A percentile compares a stretch with the other conserved stretches of the same genome.
Evolutionary conservation across 768 basidiomycete species (phyloP).

Genomic region (Austroboletus eburneus): DNA sequence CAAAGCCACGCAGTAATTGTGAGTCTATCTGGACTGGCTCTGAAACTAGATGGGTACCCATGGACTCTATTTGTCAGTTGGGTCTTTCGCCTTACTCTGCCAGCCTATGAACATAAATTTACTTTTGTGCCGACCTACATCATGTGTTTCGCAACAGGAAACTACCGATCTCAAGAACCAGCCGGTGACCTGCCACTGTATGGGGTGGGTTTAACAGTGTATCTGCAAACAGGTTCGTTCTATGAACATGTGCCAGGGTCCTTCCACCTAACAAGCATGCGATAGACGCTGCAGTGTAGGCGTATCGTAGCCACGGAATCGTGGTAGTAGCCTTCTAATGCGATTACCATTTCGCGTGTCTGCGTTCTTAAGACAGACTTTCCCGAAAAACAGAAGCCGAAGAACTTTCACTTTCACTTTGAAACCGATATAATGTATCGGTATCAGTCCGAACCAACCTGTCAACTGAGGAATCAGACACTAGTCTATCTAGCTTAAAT

Average conservation of each 20-base stretch:
- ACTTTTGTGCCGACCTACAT: not conserved
- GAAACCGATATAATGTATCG: not conserved
- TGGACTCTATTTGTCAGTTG: not conserved
- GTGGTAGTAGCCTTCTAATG: not conserved
- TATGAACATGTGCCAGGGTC: not conserved
- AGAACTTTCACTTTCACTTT: no score
- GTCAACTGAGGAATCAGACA: constrained; percentile 7
- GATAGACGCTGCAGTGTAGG: not conserved
- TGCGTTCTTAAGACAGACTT: no score
- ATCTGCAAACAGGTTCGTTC: constrained; percentile 1
- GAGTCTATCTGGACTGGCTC: not conserved
- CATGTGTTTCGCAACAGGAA: no score
- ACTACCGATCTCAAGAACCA: no score
- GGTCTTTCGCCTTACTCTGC: not conserved
- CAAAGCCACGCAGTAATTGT: no score
- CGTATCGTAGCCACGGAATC: not conserved
- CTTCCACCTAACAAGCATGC: constrained; percentile 5
- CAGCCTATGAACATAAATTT: not conserved
- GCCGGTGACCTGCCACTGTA: no score
- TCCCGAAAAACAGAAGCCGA: no score
- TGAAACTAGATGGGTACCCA: not conserved
- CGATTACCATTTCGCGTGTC: no score
- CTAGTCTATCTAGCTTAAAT: constrained; percentile 13
- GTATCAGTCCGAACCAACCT: constrained; percentile 3
- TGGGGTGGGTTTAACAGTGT: no score